Evolutionary conservation across 305 asterid species (phyloP), one percentile per base, ranked within the genome.

Genomic region (Fraxinus greggii): DNA sequence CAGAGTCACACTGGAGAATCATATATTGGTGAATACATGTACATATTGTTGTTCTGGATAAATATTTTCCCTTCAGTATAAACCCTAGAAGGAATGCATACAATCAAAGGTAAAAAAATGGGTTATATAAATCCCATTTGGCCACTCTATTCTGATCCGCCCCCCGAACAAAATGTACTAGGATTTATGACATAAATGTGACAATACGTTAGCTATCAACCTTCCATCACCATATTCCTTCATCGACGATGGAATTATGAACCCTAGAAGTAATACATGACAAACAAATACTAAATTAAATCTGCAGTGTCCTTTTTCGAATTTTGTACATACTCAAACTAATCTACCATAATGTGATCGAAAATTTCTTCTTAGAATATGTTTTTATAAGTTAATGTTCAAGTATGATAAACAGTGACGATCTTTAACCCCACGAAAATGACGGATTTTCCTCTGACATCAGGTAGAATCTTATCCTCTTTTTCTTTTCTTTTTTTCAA

Each of bases 41-140:
- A 24, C n/a, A 24, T 9, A 61, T 61, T 61, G 32, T 24, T 23
- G 31, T 21, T 24, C 33, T 21, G 28, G 33, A 63, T 54, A n/a
- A 54, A 17, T n/a, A 63, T 65, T 65, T 24, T 28, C 36, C 36
- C 19, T 65, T 24, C 33, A 65, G 73, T 65, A 65, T 65, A 65
- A 65, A 65, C 73, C 73, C 73, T 65, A 65, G 73, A 26, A 65
- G 35, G 2, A 65, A 65, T 63, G 72, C 72, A 65, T 65, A 65
- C 33, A 65, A 65, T 26, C 28, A 7, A 65, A 65, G 73, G 32
- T 65, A 28, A 65, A 65, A 21, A 12, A 65, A 15, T 26, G 36
- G 7, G 32, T 65, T 26, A 65, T 24, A 65, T 26, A 28, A 65
- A 65, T 65, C 31, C 19, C 31, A 4, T 65, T 24, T 10, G 35